These are phyloP conservation scores for Cryphonectria carpinicola DNA, from an alignment of 2,329 filamentous ascomycete species.

Conservation along the genomic window DNA sequence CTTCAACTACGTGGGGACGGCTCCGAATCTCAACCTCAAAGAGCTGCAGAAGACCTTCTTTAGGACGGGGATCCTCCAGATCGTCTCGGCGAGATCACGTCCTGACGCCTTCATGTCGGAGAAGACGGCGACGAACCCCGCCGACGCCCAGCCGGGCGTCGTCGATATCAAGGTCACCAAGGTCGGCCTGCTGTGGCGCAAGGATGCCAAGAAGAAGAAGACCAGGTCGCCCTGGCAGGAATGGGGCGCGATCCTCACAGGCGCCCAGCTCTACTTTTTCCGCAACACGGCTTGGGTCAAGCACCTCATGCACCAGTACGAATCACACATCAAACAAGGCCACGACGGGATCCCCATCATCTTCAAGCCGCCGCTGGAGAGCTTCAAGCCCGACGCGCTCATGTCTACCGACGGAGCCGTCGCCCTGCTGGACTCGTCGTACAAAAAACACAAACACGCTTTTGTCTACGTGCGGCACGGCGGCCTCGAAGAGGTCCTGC, in stretches of 20 bases:
- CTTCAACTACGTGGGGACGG: slow-evolving; percentile 84
- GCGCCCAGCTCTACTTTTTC: slow-evolving; percentile 97
- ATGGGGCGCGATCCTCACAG: slow-evolving; percentile 95
- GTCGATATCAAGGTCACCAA: slow-evolving; percentile 98
- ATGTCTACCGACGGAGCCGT: slow-evolving; percentile 95
- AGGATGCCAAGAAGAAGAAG: slow-evolving; percentile 91
- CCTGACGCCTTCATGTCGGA: slow-evolving; percentile 95
- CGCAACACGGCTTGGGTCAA: slow-evolving; percentile 93
- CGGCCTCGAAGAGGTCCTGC: slow-evolving; percentile 84
- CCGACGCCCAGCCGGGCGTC: slow-evolving; percentile 86
- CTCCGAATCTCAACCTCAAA: slow-evolving; percentile 74
- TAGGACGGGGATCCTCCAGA: slow-evolving; percentile 88
- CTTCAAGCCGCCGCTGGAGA: slow-evolving; percentile 85
- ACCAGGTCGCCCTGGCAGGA: slow-evolving; percentile 96
- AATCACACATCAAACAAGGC: slow-evolving; percentile 77
- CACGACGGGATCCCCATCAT: slow-evolving; percentile 77
- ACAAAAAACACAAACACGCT: slow-evolving; percentile 94
- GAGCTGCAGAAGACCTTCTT: slow-evolving; percentile 88
- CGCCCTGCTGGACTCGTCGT: slow-evolving; percentile 80
- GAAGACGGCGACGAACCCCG: slow-evolving; percentile 79
- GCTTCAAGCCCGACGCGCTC: slow-evolving; percentile 91
- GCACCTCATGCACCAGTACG: slow-evolving; percentile 84
- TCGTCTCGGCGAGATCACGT: slow-evolving; percentile 89
- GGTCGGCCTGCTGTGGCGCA: slow-evolving; percentile 92
- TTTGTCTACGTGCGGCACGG: slow-evolving; percentile 89